Evolutionary conservation across 345 rosid species (phyloP).

Genomic region (Corchorus capsularis): DNA sequence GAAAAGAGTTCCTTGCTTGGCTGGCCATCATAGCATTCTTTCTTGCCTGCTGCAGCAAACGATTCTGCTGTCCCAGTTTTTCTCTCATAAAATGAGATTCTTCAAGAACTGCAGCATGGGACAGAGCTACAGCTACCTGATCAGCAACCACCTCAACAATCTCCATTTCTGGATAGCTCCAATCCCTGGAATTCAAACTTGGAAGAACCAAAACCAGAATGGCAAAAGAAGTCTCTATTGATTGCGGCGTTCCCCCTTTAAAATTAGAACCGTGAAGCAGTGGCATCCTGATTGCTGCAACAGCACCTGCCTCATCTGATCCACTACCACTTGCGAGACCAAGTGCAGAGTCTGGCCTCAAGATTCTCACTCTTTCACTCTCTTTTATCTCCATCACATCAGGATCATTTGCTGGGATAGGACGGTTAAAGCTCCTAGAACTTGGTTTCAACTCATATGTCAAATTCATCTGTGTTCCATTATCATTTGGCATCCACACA

Average conservation of each 20-base stretch:
- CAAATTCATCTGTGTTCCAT: conserved; percentile 62
- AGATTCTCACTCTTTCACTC: conserved; percentile 59
- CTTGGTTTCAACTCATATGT: conserved; percentile 65
- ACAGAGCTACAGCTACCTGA: conserved; percentile 96
- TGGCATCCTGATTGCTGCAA: conserved; percentile 92
- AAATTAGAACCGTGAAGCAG: conserved; percentile 83
- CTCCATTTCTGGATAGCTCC: conserved; percentile 76
- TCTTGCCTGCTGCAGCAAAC: conserved; percentile 69
- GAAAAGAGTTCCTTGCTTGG: conserved; percentile 85
- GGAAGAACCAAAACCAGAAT: conserved; percentile 89
- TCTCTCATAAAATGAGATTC: conserved; percentile 93
- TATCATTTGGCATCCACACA: conserved; percentile 96
- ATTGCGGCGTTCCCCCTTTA: conserved; percentile 91
- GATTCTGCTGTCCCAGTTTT: conserved; percentile 74
- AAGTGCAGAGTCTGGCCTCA: conserved; percentile 69
- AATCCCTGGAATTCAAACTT: conserved; percentile 41
- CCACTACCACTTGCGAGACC: conserved; percentile 67
- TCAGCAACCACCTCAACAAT: conserved; percentile 96
- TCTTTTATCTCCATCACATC: conserved; percentile 67
- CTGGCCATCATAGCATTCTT: conserved; percentile 96
- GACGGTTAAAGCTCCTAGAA: conserved; percentile 36
- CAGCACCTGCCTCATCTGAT: conserved; percentile 63
- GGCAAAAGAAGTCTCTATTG: conserved; percentile 71
- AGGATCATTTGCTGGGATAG: conserved; percentile 53
- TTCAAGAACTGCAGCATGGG: conserved; percentile 94